Evolutionary conservation across 192 early-diverging fungal species (phyloP).

Genomic region (Entomortierella parvispora): DNA sequence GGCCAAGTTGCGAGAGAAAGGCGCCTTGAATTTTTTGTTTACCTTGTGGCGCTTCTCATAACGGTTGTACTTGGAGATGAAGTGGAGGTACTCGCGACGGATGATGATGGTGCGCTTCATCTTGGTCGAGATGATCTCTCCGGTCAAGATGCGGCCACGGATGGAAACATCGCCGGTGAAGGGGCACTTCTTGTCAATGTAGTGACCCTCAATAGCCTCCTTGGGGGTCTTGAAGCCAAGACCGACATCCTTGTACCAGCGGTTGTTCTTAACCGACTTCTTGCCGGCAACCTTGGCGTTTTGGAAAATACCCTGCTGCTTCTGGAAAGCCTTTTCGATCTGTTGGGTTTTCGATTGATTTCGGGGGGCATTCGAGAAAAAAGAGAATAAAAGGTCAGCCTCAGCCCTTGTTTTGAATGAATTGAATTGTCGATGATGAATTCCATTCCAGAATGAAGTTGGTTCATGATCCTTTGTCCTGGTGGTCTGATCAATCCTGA

Average conservation of each 20-base stretch:
- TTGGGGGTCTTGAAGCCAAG: constrained; percentile 99
- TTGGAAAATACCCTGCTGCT: constrained; percentile 94
- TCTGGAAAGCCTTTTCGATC: constrained; percentile 97
- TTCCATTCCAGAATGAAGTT: not conserved
- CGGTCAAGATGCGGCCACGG: constrained; percentile 97
- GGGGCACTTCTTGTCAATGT: constrained; percentile 99
- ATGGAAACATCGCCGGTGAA: constrained; percentile 97
- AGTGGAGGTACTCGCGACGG: constrained; percentile 99
- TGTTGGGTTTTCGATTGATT: constrained; percentile 46
- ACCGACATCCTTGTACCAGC: constrained; percentile 99
- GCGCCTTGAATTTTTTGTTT: not conserved
- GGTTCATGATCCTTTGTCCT: not conserved
- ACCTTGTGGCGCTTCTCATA: constrained; percentile 99
- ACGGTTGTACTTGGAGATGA: constrained; percentile 99
- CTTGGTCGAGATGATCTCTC: constrained; percentile 93
- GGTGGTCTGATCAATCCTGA: not conserved
- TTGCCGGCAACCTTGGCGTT: constrained; percentile 83
- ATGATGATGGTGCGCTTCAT: constrained; percentile 99
- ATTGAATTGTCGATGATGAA: too few relatives aligned
- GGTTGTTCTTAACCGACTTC: constrained; percentile 75
- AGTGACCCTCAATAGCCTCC: constrained; percentile 95
- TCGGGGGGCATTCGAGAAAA: not conserved
- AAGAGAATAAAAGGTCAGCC: not conserved
- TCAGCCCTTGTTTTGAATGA: not conserved
- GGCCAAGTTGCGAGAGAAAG: not conserved